phyloP scores from a whole-genome alignment of 2,329 filamentous ascomycete genomes.

The Talaromyces sp. region DNA sequence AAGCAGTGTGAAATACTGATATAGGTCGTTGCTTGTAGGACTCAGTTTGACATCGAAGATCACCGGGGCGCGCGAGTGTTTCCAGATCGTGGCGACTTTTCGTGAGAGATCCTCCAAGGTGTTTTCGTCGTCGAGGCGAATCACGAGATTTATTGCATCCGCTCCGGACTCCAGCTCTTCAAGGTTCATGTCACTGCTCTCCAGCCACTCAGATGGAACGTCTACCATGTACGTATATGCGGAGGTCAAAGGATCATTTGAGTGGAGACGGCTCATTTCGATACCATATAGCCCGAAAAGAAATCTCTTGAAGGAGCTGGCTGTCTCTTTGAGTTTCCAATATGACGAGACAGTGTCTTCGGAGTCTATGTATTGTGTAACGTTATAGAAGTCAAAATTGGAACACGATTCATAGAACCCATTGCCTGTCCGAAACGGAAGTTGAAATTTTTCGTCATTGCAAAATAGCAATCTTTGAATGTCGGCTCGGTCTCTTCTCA shows the following conservation, averaged over 20 bases:
- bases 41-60: not conserved
- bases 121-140: not conserved
- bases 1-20: not conserved
- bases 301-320: not conserved
- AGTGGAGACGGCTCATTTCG: not conserved
- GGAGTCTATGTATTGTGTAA: not conserved
- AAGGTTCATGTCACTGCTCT: not conserved
- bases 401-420: conserved; percentile 35
- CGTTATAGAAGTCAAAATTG: conserved; percentile 24
- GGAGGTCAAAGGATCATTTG: not conserved
- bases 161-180: conserved; percentile 1
- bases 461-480: conserved; percentile 23
- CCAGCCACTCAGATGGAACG: not conserved
- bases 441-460: conserved; percentile 21
- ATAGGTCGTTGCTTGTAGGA: not conserved
- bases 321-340: not conserved
- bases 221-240: conserved; percentile 1
- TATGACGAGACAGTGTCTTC: not conserved
- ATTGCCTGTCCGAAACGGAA: conserved; percentile 20
- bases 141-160: not conserved
- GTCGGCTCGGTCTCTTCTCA: conserved; percentile 52
- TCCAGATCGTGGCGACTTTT: not conserved
- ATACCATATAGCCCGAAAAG: not conserved
- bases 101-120: not conserved
- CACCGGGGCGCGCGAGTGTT: not conserved